phyloP scores from a whole-genome alignment of 495 filamentous ascomycete species.

The Lophiotrema nucula region DNA sequence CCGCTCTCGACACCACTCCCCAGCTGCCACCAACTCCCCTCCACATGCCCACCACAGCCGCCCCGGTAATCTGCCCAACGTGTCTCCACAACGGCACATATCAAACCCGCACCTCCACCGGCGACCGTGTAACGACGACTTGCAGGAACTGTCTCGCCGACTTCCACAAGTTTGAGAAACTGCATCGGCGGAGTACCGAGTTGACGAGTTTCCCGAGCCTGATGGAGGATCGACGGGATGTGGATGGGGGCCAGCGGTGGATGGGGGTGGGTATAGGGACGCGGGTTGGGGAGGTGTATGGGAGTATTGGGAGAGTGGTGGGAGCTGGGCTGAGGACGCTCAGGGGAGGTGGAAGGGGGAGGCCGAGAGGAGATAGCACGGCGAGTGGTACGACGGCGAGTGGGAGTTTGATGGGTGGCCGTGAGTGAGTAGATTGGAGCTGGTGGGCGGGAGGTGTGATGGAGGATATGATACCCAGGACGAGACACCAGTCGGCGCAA shows the following conservation, averaged over 20 bases:
- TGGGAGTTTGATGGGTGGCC: neutral
- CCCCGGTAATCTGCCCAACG: neutral
- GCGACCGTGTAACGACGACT: neutral
- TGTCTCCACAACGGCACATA: neutral
- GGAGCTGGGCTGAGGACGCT: neutral
- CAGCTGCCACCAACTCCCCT: neutral
- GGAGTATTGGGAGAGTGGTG: neutral
- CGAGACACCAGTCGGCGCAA: no score
- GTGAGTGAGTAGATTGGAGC: no score
- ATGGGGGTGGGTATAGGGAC: neutral
- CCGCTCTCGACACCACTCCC: neutral
- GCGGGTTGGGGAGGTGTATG: neutral
- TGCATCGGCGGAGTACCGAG: neutral
- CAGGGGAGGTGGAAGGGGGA: neutral
- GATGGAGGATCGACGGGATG: neutral
- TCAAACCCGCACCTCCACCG: neutral
- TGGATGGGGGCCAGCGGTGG: neutral
- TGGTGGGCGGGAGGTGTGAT: no score
- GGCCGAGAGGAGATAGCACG: neutral
- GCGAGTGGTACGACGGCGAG: neutral
- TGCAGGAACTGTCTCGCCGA: neutral
- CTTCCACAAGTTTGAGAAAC: neutral
- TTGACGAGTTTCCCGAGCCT: conserved; percentile 11
- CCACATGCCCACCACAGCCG: neutral
- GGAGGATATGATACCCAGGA: no score